Evolutionary conservation across 139 green algal species (phyloP).

Genomic region (Gonium pectorale): DNA sequence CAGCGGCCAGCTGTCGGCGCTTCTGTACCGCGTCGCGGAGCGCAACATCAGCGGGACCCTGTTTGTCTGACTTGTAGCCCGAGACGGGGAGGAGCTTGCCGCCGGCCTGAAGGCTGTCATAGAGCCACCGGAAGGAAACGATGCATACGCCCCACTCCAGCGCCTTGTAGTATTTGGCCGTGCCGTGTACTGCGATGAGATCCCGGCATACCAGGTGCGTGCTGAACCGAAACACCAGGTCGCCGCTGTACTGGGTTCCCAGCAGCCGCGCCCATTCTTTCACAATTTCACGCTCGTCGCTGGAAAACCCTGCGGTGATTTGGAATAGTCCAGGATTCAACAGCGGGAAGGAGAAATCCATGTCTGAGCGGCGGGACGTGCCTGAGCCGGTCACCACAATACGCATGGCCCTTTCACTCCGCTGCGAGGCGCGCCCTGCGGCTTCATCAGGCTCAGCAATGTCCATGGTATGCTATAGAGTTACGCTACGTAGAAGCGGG

Average conservation of each 20-base stretch:
- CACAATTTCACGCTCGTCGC: conserved; percentile 9
- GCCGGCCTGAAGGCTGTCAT: conserved; percentile 7
- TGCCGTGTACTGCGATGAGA: background rate
- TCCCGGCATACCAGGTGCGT: conserved; percentile 19
- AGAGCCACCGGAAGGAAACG: conserved; percentile 15
- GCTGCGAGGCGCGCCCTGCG: too few relatives aligned
- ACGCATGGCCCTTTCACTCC: too few relatives aligned
- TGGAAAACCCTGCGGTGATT: conserved; percentile 11
- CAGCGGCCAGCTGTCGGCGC: background rate
- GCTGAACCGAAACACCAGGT: background rate
- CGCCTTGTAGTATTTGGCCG: conserved; percentile 10
- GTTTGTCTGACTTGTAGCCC: conserved; percentile 4
- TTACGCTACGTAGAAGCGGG: too few relatives aligned
- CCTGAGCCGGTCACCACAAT: too few relatives aligned
- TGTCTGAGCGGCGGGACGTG: too few relatives aligned
- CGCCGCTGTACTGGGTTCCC: conserved; percentile 11
- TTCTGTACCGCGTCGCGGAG: background rate
- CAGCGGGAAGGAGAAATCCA: too few relatives aligned
- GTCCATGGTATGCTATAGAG: too few relatives aligned
- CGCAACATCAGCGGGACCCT: background rate
- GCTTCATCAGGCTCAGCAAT: too few relatives aligned
- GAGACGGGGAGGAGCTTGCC: background rate
- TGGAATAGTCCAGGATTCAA: too few relatives aligned
- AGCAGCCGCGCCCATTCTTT: conserved; percentile 14
- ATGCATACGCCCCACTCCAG: conserved; percentile 13